Evolutionary conservation across 257 asterid species (phyloP), one percentile per base, ranked within the genome.

Genomic region (Voacanga thouarsii): DNA sequence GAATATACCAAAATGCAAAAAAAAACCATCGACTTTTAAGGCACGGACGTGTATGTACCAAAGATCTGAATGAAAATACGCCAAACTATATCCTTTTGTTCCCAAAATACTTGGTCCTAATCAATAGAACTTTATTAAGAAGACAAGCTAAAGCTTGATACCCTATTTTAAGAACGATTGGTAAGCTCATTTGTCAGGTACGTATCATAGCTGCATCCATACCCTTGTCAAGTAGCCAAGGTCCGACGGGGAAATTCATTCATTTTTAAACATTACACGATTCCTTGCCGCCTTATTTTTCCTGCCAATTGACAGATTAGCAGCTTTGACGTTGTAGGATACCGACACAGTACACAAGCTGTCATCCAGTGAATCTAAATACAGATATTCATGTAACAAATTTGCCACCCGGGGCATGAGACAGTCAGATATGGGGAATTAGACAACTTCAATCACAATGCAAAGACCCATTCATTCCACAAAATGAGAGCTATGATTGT

Each of bases 401-500:
- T 33, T 33, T 65, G 33, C 24, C 12, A 30, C 47, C 14, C 3
- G 15, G 26, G 61, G 26, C 26, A 37, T 3, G 45, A 39, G 12
- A n/a, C n/a, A 39, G 44, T 1, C 4, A 18, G 37, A n/a, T 66
- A 33, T 5, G 37, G 71, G 6, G 28, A 66, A 66, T 66, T 39
- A 66, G 23, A 49, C 71, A 66, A 37, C 28, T 43, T 66, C 39
- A 18, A 66, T 37, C 67, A 33, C 30, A 73, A 11, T 37, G 4
- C 65, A 80, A 81, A 80, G 71, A 76, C 75, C 68, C 83, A 77
- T 77, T 81, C 74, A 50, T 77, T 79, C 82, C 85, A 77, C 82
- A 81, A 75, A 71, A 57, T 59, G 81, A 81, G 77, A 84, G 82
- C 81, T 74, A 74, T 53, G 82, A 85, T 83, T 78, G 80, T 87